Conservation (phyloP, 441 rosid species). For the Euphorbia celastroides region DNA sequence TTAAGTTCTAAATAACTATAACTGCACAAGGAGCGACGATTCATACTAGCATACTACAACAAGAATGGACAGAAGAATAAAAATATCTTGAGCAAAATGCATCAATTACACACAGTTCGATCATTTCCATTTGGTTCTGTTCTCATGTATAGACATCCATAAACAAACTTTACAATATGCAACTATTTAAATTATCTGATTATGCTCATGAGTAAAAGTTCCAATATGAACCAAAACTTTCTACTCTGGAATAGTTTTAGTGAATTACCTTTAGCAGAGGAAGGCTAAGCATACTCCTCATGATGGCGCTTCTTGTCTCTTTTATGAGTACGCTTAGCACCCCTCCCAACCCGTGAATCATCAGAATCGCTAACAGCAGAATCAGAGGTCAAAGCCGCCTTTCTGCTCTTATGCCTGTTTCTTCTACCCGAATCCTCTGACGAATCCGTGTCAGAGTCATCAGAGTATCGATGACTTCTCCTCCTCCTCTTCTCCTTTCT, state of each 20-base stretch:
- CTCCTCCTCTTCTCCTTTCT: constrained; percentile 69
- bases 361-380: constrained; percentile 40
- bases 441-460: constrained; percentile 42
- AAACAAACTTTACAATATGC: too few species aligned
- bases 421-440: constrained; percentile 43
- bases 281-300: constrained; percentile 30
- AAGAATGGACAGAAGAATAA: not conserved
- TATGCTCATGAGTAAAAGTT: not conserved
- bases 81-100: not conserved
- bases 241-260: not conserved
- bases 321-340: constrained; percentile 43
- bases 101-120: not conserved
- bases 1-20: not conserved
- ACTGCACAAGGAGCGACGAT: not conserved
- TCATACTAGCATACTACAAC: not conserved
- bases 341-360: constrained; percentile 55
- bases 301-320: constrained; percentile 52
- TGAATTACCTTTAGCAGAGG: constrained; percentile 2
- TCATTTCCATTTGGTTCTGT: too few species aligned
- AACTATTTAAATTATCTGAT: not conserved
- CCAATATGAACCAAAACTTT: not conserved
- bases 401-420: constrained; percentile 50
- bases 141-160: too few species aligned
- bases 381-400: constrained; percentile 41
- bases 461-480: constrained; percentile 48